Conservation (phyloP, 2,329 filamentous ascomycete species). For the Hypoxylon sp. region DNA sequence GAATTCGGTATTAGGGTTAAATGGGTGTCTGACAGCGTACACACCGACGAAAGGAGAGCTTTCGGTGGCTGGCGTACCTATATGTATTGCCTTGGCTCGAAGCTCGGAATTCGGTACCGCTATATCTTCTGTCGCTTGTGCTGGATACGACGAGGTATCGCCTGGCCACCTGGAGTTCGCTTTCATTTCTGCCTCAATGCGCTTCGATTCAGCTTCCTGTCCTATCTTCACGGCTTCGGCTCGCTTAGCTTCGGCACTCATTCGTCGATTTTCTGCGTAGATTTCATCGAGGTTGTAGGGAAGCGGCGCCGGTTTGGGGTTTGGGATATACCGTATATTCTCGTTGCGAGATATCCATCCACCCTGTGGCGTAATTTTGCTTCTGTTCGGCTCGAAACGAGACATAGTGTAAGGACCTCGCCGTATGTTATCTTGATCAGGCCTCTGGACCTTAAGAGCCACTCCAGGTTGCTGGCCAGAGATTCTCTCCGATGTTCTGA, state of each 20-base stretch:
- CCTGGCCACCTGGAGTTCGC: conserved; percentile 13
- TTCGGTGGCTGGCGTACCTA: conserved; percentile 16
- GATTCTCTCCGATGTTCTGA: neutral
- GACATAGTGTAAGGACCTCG: neutral
- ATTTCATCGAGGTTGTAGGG: conserved; percentile 15
- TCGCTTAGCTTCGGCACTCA: conserved; percentile 6
- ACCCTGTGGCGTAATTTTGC: neutral
- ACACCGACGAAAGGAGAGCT: neutral
- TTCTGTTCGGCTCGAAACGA: neutral
- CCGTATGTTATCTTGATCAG: neutral
- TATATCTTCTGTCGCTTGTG: neutral
- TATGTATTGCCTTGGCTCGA: conserved; percentile 29
- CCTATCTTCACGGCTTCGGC: neutral
- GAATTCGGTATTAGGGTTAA: conserved; percentile 14
- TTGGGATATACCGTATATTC: neutral
- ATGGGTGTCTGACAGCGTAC: conserved; percentile 18
- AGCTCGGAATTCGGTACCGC: conserved; percentile 9
- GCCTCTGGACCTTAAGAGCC: neutral
- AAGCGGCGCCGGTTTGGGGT: neutral
- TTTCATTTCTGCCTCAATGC: neutral
- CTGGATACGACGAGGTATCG: conserved; percentile 19
- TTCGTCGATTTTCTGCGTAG: conserved; percentile 2
- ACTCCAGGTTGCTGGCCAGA: neutral
- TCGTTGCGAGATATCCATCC: neutral
- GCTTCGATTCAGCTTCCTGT: neutral